Evolutionary conservation across 352 stramenopile genomes (phyloP).

Genomic region (Phytophthora fragariae): DNA sequence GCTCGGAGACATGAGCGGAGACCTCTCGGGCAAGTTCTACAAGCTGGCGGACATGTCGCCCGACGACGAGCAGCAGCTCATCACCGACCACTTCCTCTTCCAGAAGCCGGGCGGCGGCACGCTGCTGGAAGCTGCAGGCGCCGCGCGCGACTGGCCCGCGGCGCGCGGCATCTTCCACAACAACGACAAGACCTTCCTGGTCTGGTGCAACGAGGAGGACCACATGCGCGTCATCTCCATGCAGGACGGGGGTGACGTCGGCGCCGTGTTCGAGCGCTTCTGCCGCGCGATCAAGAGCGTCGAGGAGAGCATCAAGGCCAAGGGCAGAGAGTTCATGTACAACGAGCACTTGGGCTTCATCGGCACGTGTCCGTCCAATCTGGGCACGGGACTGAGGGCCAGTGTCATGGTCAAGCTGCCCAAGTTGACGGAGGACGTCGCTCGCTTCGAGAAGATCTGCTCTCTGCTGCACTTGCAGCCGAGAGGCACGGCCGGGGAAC

Average conservation of each 20-base stretch:
- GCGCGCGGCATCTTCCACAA: conserved; percentile 95
- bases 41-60: conserved; percentile 77
- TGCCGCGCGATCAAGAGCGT: conserved; percentile 81
- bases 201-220: conserved; percentile 92
- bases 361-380: conserved; percentile 88
- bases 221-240: conserved; percentile 93
- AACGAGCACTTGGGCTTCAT: conserved; percentile 90
- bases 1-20: conserved; percentile 75
- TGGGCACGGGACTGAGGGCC: conserved; percentile 86
- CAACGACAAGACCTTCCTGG: conserved; percentile 90
- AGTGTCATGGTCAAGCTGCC: conserved; percentile 90
- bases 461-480: conserved; percentile 83
- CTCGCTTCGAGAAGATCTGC: conserved; percentile 78
- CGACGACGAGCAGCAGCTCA: conserved; percentile 92
- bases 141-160: conserved; percentile 92
- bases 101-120: conserved; percentile 93
- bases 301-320: conserved; percentile 78
- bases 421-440: conserved; percentile 85
- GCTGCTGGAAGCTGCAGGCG: conserved; percentile 82
- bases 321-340: conserved; percentile 87
- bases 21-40: conserved; percentile 84
- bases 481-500: conserved; percentile 84
- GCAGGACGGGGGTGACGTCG: conserved; percentile 92
- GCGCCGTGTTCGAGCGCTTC: conserved; percentile 91
- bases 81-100: conserved; percentile 93